These are phyloP conservation scores for Leccinum griseonigrum DNA, from an alignment of 1,284 basidiomycete species.

Conservation along the genomic window DNA sequence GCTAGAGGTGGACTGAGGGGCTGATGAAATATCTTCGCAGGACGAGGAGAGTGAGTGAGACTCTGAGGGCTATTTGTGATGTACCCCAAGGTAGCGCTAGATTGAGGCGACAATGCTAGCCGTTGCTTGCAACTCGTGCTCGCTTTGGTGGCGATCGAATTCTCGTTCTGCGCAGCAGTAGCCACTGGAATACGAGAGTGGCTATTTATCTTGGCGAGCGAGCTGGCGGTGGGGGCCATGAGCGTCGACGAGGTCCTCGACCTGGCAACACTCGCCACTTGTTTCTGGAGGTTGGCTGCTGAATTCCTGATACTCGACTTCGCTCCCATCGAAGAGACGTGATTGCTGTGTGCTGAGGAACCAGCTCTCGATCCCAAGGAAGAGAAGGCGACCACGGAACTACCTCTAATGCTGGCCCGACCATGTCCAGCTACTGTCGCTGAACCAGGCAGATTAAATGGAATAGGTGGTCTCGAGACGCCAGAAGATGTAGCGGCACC, in stretches of 20 bases:
- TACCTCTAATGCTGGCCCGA: constrained; percentile 21
- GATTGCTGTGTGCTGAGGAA: constrained; percentile 3
- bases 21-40: constrained; percentile 51
- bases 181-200: constrained; percentile 19
- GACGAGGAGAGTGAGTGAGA: constrained; percentile 20
- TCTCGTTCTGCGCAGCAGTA: constrained; percentile 12
- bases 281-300: constrained; percentile 19
- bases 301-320: constrained; percentile 22
- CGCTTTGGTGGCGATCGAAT: constrained; percentile 12
- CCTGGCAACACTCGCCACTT: constrained; percentile 9
- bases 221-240: constrained; percentile 73
- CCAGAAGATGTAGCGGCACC: constrained; percentile 13
- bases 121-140: constrained; percentile 19
- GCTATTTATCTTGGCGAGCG: constrained; percentile 56
- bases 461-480: constrained; percentile 21
- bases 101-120: constrained; percentile 17
- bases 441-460: constrained; percentile 12
- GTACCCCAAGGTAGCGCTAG: constrained; percentile 32
- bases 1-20: constrained; percentile 41
- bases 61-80: constrained; percentile 44
- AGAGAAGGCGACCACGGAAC: constrained; percentile 33
- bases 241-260: constrained; percentile 49
- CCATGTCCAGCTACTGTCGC: constrained; percentile 22
- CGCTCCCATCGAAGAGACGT: constrained; percentile 34
- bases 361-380: constrained; percentile 32